These are phyloP conservation scores for Poa annua DNA, from an alignment of 176 grass and related monocot species.

Conservation along the genomic window DNA sequence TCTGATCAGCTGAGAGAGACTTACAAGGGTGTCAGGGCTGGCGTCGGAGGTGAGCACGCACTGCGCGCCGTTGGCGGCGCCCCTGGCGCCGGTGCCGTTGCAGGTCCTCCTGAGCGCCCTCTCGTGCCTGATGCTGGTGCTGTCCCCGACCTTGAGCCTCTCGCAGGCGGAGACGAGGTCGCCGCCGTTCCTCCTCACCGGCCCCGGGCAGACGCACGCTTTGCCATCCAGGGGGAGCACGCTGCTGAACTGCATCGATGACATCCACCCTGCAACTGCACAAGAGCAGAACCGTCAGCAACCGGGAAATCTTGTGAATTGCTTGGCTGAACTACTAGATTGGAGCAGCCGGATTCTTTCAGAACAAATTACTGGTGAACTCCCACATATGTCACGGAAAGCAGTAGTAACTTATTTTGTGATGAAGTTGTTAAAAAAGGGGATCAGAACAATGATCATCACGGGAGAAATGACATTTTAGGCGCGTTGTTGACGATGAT, in stretches of 20 bases:
- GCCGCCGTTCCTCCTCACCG: constrained; percentile 38
- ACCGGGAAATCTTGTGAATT: not conserved
- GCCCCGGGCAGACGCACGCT: constrained; percentile 44
- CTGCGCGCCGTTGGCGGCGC: not conserved
- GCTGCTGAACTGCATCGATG: constrained; percentile 72
- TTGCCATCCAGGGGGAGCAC: constrained; percentile 59
- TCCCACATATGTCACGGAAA: too few species aligned
- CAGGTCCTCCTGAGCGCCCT: constrained; percentile 43
- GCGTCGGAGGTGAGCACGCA: constrained; percentile 66
- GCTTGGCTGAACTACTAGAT: not conserved
- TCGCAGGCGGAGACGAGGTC: not conserved
- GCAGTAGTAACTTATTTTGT: not conserved
- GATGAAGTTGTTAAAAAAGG: too few species aligned
- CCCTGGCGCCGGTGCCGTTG: constrained; percentile 31
- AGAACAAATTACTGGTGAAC: not conserved
- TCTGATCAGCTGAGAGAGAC: not conserved
- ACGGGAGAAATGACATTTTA: constrained; percentile 21
- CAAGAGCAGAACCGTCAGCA: not conserved
- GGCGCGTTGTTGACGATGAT: not conserved
- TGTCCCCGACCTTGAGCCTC: constrained; percentile 43
- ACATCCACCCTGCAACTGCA: constrained; percentile 43
- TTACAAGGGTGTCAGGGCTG: constrained; percentile 51
- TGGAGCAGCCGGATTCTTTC: not conserved
- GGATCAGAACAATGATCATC: constrained; percentile 33
- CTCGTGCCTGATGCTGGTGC: constrained; percentile 45